Conservation (phyloP, 345 rosid species). For the Eucalyptus pauciflora region DNA sequence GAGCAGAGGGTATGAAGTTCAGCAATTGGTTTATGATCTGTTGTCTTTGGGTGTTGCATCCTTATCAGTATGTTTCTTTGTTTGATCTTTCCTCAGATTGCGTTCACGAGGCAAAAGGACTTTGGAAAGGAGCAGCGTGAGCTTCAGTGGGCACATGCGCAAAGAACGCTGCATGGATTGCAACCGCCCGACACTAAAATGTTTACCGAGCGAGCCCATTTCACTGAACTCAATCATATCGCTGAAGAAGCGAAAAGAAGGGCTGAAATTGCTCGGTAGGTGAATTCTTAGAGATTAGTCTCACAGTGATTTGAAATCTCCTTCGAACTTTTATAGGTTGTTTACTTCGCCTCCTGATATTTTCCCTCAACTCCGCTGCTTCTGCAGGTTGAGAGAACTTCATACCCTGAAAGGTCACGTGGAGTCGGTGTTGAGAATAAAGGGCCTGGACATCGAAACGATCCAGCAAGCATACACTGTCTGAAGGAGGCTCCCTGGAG, state of each 20-base stretch:
- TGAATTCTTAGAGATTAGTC: neutral
- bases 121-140: conserved; percentile 97
- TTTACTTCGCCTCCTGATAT: neutral
- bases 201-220: conserved; percentile 79
- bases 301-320: neutral
- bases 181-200: conserved; percentile 90
- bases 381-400: conserved; percentile 81
- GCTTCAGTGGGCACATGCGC: conserved; percentile 99
- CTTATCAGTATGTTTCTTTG: neutral
- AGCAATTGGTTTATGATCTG: neutral
- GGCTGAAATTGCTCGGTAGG: conserved; percentile 94
- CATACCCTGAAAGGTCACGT: conserved; percentile 94
- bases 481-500: conserved; percentile 7
- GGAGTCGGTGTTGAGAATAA: conserved; percentile 88
- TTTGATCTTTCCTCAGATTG: conserved; percentile 50
- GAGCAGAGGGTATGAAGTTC: conserved; percentile 81
- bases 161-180: conserved; percentile 92
- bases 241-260: conserved; percentile 98
- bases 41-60: neutral
- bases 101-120: conserved; percentile 94
- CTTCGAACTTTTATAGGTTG: neutral
- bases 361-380: neutral
- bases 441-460: conserved; percentile 94
- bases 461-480: conserved; percentile 96
- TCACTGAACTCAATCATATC: conserved; percentile 85